These are phyloP conservation scores for Diplodia corticola DNA, from an alignment of 2,329 filamentous ascomycete genomes.

Conservation along the genomic window DNA sequence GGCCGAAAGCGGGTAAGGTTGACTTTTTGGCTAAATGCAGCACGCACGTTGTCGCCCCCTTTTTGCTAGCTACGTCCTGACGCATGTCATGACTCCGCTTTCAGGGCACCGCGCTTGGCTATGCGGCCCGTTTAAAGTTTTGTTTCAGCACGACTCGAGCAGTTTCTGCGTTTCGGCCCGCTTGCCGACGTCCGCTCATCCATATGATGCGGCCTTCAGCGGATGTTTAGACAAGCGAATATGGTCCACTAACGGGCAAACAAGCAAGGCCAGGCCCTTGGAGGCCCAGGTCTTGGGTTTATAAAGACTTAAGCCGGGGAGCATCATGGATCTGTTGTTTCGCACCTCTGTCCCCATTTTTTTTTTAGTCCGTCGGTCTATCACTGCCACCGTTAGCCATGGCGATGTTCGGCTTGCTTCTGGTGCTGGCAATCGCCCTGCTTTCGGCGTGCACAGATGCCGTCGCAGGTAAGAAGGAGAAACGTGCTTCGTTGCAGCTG, in stretches of 20 bases:
- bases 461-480: not conserved
- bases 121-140: slow-evolving; percentile 9
- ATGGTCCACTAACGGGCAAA: not conserved
- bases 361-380: not conserved
- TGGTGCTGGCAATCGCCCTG: not conserved
- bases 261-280: not conserved
- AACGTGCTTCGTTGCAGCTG: slow-evolving; percentile 33
- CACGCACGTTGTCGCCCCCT: not conserved
- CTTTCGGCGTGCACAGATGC: not conserved
- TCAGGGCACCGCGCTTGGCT: not conserved
- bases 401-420: slow-evolving; percentile 4
- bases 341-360: not conserved
- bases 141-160: not conserved
- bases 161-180: slow-evolving; percentile 2
- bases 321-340: not conserved
- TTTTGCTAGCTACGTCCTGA: not conserved
- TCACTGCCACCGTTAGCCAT: not conserved
- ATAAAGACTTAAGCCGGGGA: not conserved
- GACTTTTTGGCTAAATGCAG: not conserved
- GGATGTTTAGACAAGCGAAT: not conserved
- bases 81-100: not conserved
- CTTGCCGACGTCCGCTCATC: slow-evolving; percentile 1
- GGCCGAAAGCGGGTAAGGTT: too few species aligned
- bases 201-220: slow-evolving; percentile 12
- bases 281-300: not conserved